Percentiles rank a stretch among this genome's conserved stretches.
phyloP scores from a whole-genome alignment of 805 yeast genomes.

The Hanseniaspora vineae region DNA sequence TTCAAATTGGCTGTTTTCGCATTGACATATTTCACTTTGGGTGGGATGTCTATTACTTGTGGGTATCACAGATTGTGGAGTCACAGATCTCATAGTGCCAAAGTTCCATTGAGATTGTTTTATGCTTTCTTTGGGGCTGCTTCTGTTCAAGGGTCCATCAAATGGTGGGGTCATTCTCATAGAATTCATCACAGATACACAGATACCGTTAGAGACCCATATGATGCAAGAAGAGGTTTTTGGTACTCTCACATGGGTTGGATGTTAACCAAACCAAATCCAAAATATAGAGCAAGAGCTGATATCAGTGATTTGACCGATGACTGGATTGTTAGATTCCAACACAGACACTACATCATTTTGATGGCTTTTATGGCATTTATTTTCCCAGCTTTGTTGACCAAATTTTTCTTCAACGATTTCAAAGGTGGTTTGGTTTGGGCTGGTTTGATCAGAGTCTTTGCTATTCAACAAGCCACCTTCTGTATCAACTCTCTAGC shows the following conservation, averaged over 20 bases:
- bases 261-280: conserved; percentile 74
- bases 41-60: conserved; percentile 70
- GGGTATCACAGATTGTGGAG: conserved; percentile 77
- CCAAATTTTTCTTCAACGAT: conserved; percentile 46
- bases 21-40: conserved; percentile 37
- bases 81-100: conserved; percentile 59
- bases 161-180: conserved; percentile 84
- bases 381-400: conserved; percentile 45
- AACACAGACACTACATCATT: conserved; percentile 62
- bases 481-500: conserved; percentile 80
- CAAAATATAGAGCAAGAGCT: conserved; percentile 69
- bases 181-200: conserved; percentile 81
- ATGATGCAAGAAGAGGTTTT: conserved; percentile 73
- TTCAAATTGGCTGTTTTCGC: conserved; percentile 35
- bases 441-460: conserved; percentile 60
- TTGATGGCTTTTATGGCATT: conserved; percentile 51
- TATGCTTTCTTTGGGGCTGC: conserved; percentile 74
- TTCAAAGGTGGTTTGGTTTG: conserved; percentile 63
- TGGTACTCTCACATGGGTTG: conserved; percentile 81
- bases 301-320: conserved; percentile 67
- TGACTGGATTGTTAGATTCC: conserved; percentile 71
- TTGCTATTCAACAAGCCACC: conserved; percentile 69
- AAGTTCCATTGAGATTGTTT: conserved; percentile 44
- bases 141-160: conserved; percentile 72
- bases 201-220: conserved; percentile 73